Evolutionary conservation across 106 monocot genomes (phyloP).

Genomic region (Platanthera zijinensis): DNA sequence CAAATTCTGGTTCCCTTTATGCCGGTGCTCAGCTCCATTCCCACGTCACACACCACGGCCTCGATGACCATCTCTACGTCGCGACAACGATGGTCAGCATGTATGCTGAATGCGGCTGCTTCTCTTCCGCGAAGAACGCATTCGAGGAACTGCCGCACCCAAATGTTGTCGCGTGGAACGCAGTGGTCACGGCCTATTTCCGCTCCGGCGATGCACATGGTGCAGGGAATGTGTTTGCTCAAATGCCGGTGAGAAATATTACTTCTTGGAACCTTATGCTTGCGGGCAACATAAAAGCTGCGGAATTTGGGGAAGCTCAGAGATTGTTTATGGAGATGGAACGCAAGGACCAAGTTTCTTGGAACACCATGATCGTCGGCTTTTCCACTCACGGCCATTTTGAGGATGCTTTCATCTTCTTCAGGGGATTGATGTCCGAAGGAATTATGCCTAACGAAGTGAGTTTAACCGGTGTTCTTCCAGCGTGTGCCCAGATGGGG

Average conservation of each 20-base stretch:
- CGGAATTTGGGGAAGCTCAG: conserved; percentile 29
- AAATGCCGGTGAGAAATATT: conserved; percentile 35
- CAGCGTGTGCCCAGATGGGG: conserved; percentile 49
- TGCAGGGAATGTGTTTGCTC: conserved; percentile 29
- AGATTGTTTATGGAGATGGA: conserved; percentile 36
- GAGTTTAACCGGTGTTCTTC: conserved; percentile 42
- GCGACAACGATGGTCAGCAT: conserved; percentile 49
- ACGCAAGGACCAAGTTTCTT: conserved; percentile 37
- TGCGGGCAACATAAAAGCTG: conserved; percentile 38
- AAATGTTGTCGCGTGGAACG: conserved; percentile 64
- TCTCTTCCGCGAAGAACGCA: conserved; percentile 18
- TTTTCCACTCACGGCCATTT: conserved; percentile 36
- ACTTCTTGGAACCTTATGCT: conserved; percentile 73
- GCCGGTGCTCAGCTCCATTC: conserved; percentile 44
- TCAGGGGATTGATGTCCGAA: conserved; percentile 32
- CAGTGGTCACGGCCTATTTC: conserved; percentile 38
- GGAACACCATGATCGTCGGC: conserved; percentile 68
- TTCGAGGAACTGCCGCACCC: conserved; percentile 45
- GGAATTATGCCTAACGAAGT: conserved; percentile 41
- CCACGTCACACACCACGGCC: conserved; percentile 27
- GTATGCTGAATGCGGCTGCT: conserved; percentile 40
- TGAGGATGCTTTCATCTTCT: conserved; percentile 31
- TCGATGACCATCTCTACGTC: conserved; percentile 49
- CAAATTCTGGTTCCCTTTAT: conserved; percentile 15
- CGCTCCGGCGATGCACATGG: conserved; percentile 20